phyloP scores from a whole-genome alignment of 2,329 filamentous ascomycete species.

The Periconia digitata region DNA sequence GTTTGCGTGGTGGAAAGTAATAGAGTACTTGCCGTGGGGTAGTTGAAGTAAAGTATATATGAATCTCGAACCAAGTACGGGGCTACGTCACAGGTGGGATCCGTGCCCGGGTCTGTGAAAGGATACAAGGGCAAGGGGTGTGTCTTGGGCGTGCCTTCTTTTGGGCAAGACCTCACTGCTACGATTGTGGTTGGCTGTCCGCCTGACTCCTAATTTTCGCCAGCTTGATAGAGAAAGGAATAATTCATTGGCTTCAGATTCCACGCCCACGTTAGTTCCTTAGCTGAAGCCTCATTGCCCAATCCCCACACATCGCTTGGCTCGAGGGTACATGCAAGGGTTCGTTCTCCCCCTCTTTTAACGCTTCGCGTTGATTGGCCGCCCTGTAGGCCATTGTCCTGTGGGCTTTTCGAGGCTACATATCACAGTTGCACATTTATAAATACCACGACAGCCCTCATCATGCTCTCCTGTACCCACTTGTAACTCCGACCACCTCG shows the following conservation, averaged over 20 bases:
- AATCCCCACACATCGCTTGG: not conserved
- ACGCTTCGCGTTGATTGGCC: not conserved
- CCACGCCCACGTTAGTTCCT: not conserved
- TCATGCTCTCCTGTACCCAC: no score
- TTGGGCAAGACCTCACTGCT: not conserved
- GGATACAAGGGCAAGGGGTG: conserved; percentile 13
- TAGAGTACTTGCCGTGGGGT: conserved; percentile 2
- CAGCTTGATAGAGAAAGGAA: not conserved
- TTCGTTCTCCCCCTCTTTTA: not conserved
- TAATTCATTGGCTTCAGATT: not conserved
- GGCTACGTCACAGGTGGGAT: conserved; percentile 14
- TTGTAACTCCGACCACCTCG: no score
- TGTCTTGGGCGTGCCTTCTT: not conserved
- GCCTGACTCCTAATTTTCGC: not conserved
- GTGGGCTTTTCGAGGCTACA: no score
- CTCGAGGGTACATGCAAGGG: not conserved
- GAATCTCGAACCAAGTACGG: conserved; percentile 5
- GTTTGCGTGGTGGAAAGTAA: not conserved
- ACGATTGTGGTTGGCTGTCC: not conserved
- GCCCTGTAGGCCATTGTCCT: no score
- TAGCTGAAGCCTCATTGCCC: not conserved
- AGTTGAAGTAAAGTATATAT: not conserved
- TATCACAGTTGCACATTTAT: no score
- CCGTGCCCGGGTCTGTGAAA: conserved; percentile 11
- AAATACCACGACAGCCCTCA: no score